These are phyloP conservation scores for Citeromyces matritensis DNA, from an alignment of 805 yeast species.

Conservation along the genomic window DNA sequence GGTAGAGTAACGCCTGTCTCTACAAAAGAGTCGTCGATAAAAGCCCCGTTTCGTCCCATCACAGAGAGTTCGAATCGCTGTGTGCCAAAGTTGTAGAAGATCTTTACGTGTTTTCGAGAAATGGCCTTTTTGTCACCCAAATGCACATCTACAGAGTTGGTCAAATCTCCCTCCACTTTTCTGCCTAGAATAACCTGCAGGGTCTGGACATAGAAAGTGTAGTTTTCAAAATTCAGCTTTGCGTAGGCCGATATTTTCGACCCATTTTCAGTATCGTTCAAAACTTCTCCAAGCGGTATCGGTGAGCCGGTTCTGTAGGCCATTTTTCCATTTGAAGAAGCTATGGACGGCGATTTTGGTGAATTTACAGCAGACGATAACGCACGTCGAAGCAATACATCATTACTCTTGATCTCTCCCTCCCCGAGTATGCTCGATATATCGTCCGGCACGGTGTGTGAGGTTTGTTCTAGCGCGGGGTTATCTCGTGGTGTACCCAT, in stretches of 20 bases:
- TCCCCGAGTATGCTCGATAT: too few relatives aligned
- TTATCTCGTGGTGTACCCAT: too few relatives aligned
- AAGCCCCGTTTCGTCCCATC: slow-evolving; percentile 92
- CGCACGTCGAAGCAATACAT: too few relatives aligned
- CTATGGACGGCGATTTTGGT: too few relatives aligned
- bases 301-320: too few relatives aligned
- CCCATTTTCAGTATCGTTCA: not conserved
- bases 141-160: slow-evolving; percentile 76
- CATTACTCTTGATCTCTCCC: too few relatives aligned
- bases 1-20: slow-evolving; percentile 90
- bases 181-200: slow-evolving; percentile 90
- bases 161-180: slow-evolving; percentile 51
- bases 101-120: slow-evolving; percentile 87
- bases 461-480: too few relatives aligned
- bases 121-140: slow-evolving; percentile 86
- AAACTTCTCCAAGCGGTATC: not conserved
- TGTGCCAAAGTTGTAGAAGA: slow-evolving; percentile 91
- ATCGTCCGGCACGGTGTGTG: too few relatives aligned
- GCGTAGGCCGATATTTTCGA: slow-evolving; percentile 31
- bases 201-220: slow-evolving; percentile 92
- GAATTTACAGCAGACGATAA: too few relatives aligned
- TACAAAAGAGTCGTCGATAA: slow-evolving; percentile 81
- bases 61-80: slow-evolving; percentile 88
- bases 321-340: too few relatives aligned
- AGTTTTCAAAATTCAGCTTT: slow-evolving; percentile 77